Evolutionary conservation across 805 yeast species (phyloP), one percentile per base, ranked within the genome.

Genomic region (Monosporozyma aerobia): DNA sequence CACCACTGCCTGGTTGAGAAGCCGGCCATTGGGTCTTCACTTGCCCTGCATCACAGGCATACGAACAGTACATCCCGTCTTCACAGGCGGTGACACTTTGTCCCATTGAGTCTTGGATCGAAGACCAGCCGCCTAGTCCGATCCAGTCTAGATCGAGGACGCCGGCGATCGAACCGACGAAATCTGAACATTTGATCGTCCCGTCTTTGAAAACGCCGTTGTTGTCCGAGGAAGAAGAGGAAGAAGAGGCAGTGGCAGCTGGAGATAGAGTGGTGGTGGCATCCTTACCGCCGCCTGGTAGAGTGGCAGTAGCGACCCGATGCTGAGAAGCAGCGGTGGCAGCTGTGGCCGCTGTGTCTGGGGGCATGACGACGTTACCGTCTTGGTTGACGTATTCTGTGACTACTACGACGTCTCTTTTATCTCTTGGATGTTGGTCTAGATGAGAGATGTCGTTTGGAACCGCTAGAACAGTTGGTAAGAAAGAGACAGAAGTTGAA

Each of bases 11-110:
- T 53, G 98, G 98, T 77, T 92, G 99, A 52, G 68, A 59, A 46
- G 83, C 73, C 57, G 98, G 98, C 96, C 95, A 92, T 77, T 92
- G 99, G 53, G 97, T 89, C 82, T 92, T 92, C 65, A 97, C 88
- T 96, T 89, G 88, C 80, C 98, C 99, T 44, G 97, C 82, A 77
- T 90, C 95, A 77, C 99, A 92, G 55, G 98, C 96, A 73, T 92
- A 92, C 54, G 98, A 92, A 76, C 99, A 92, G 82, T 87, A 89
- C 64, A 80, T 80, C 54, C 97, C 98, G 61, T 90, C 97, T 57
- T 75, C 69, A 78, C 99, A 92, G 47, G 78, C 64, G 48, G 75
- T 69, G 52, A 78, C 75, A 50, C 85, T 77, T 56, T 88, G 79
- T 57, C 88, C 81, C 56, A 64, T 62, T 46, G 58, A 40, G 57